Percentiles rank a stretch among this genome's conserved stretches.
phyloP scores from a whole-genome alignment of 2,329 filamentous ascomycete species.

The Furcasterigmium furcatum region DNA sequence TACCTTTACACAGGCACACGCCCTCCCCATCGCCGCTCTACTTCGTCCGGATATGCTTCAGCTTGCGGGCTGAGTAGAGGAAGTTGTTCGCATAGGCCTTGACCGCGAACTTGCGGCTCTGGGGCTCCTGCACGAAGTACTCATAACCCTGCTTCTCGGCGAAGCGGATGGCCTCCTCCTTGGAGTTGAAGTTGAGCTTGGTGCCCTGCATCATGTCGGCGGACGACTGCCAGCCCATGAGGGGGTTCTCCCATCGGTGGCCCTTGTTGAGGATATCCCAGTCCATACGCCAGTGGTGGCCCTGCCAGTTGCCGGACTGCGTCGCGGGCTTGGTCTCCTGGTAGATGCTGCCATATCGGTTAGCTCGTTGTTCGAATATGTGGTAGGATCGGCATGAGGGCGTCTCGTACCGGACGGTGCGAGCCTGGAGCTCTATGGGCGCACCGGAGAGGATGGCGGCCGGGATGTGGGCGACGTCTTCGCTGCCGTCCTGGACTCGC shows the following conservation, averaged over 20 bases:
- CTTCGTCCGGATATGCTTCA: slow-evolving; percentile 84
- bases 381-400: not conserved
- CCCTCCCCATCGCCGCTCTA: slow-evolving; percentile 35
- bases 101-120: slow-evolving; percentile 77
- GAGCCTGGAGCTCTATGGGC: slow-evolving; percentile 87
- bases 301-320: slow-evolving; percentile 86
- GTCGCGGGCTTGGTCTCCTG: slow-evolving; percentile 90
- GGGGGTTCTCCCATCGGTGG: slow-evolving; percentile 94
- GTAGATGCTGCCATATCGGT: slow-evolving; percentile 67
- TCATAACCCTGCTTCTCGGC: slow-evolving; percentile 99
- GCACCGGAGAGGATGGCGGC: slow-evolving; percentile 89
- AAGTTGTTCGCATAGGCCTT: slow-evolving; percentile 99
- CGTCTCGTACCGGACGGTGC: slow-evolving; percentile 77
- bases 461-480: slow-evolving; percentile 69
- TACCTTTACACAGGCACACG: slow-evolving; percentile 15
- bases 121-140: slow-evolving; percentile 97
- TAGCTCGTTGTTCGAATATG: not conserved
- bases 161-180: slow-evolving; percentile 92
- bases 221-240: slow-evolving; percentile 99
- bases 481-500: slow-evolving; percentile 85
- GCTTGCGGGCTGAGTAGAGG: slow-evolving; percentile 75
- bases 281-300: slow-evolving; percentile 92
- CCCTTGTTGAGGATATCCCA: slow-evolving; percentile 94
- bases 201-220: slow-evolving; percentile 95
- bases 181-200: slow-evolving; percentile 82